Base-by-base conservation (phyloP, 148 eudicot species). In the Tetragonia tetragonoides region DNA sequence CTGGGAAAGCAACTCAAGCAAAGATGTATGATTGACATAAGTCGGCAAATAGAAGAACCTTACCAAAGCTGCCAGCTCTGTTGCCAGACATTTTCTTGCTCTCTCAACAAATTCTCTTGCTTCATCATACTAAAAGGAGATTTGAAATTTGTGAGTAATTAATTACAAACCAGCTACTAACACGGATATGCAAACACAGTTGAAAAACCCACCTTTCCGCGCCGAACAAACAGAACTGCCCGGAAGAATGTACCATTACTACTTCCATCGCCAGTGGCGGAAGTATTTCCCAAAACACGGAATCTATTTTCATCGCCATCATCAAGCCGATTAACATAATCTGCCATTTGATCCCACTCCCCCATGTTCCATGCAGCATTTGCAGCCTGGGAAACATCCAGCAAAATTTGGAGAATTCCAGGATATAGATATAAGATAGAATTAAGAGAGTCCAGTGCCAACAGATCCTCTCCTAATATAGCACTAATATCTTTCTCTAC, bases 331-430 rank as follows among this genome's bases (percentile, higher is more conserved):
- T 91, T 86, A 65, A 93, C 98, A 73, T 96, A 96, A 79, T 93
- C 98, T 77, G 98, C 83, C 99, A 96, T 96, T 87, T 93, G 98
- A 87, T 96, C 98, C 99, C 99, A 96, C 80, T 93, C 98, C 64
- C 97, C 98, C 98, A 96, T 93, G 92, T 96, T 90, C 98, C 98
- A 96, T 8, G 99, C 99, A 85, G 99, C 97, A 80, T 21, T 75
- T 71, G 99, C 97, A 83, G 99, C 99, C 99, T 93, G 77, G 73
- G 59, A 85, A 72, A 37, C 56, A 18, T 9, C 4, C 56, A 68
- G 41, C 34, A 57, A 12, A 39, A 7, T 20, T 65, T 53, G 34
- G 18, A 68, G 42, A 60, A n/a, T 60, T 60, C 62, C 28, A 60
- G 2, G 28, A 56, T 56, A 15, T n/a, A 56, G n/a, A 56, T 8